These are phyloP conservation scores for Penicillium sp. DNA, from an alignment of 2,329 filamentous ascomycete genomes.

Conservation along the genomic window DNA sequence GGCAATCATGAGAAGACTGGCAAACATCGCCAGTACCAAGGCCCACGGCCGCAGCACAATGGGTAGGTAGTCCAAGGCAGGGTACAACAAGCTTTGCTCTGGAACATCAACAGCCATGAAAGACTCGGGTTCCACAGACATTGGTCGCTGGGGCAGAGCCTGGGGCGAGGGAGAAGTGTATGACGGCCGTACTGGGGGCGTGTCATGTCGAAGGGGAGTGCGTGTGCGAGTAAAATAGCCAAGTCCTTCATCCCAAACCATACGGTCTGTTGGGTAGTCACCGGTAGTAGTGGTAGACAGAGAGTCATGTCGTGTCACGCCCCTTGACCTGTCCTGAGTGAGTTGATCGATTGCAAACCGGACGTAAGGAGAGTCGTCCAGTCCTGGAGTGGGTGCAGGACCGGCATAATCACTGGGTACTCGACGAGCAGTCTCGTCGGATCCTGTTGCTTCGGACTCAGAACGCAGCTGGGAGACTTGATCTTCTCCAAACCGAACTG, in stretches of 20 bases:
- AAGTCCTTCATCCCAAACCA: slow-evolving; percentile 51
- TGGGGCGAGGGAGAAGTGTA: slow-evolving; percentile 36
- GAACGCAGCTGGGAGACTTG: slow-evolving; percentile 23
- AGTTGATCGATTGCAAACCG: slow-evolving; percentile 87
- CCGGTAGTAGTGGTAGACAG: slow-evolving; percentile 25
- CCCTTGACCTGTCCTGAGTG: slow-evolving; percentile 68
- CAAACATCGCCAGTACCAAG: slow-evolving; percentile 60
- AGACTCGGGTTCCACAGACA: slow-evolving; percentile 40
- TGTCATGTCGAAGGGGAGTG: slow-evolving; percentile 30
- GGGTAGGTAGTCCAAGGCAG: slow-evolving; percentile 69
- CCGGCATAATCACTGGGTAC: slow-evolving; percentile 32
- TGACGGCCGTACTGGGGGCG: slow-evolving; percentile 35
- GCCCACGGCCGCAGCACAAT: slow-evolving; percentile 68
- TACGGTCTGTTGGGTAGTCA: slow-evolving; percentile 54
- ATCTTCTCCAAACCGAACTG: slow-evolving; percentile 31
- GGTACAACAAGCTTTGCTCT: slow-evolving; percentile 47
- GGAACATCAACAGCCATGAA: slow-evolving; percentile 53
- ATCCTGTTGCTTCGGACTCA: slow-evolving; percentile 20
- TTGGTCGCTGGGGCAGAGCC: slow-evolving; percentile 33
- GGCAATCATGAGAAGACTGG: slow-evolving; percentile 70
- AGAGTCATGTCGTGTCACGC: slow-evolving; percentile 55
- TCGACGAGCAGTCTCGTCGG: slow-evolving; percentile 28
- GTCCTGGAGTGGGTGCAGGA: slow-evolving; percentile 66
- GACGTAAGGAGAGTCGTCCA: slow-evolving; percentile 85
- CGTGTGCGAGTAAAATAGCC: slow-evolving; percentile 43